phyloP scores from a whole-genome alignment of 169 alveolate genomes.

The Prorocentrum cordatum region DNA sequence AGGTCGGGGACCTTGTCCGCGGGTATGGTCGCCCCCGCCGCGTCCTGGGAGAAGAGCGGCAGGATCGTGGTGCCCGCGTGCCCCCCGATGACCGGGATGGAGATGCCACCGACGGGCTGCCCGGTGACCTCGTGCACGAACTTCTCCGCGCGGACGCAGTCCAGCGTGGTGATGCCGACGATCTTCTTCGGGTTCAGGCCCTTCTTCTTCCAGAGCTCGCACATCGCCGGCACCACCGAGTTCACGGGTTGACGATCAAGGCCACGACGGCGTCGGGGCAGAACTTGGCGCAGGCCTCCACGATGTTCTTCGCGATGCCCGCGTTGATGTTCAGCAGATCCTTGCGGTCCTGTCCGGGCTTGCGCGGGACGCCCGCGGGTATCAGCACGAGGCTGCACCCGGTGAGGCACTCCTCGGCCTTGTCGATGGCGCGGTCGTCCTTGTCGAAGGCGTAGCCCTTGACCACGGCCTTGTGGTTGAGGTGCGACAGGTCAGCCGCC shows the following conservation, averaged over 20 bases:
- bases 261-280: constrained; percentile 52
- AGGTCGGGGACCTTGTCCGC: constrained; percentile 40
- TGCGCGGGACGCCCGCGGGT: constrained; percentile 52
- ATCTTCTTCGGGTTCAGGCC: constrained; percentile 56
- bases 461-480: constrained; percentile 54
- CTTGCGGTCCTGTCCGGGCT: constrained; percentile 52
- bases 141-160: constrained; percentile 47
- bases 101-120: constrained; percentile 4
- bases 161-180: constrained; percentile 65
- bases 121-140: constrained; percentile 54
- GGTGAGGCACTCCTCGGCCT: constrained; percentile 23
- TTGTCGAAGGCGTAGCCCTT: constrained; percentile 45
- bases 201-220: constrained; percentile 39
- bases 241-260: constrained; percentile 53
- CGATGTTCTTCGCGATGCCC: constrained; percentile 34
- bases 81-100: constrained; percentile 59
- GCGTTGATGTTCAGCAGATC: constrained; percentile 51
- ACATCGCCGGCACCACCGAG: constrained; percentile 58
- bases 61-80: constrained; percentile 63
- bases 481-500: constrained; percentile 65
- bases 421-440: constrained; percentile 10
- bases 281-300: constrained; percentile 57
- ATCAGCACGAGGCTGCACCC: constrained; percentile 42
- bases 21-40: constrained; percentile 1
- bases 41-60: constrained; percentile 66